Evolutionary conservation across 2,329 filamentous ascomycete genomes (phyloP).

Genomic region (Cladobotryum mycophilum): DNA sequence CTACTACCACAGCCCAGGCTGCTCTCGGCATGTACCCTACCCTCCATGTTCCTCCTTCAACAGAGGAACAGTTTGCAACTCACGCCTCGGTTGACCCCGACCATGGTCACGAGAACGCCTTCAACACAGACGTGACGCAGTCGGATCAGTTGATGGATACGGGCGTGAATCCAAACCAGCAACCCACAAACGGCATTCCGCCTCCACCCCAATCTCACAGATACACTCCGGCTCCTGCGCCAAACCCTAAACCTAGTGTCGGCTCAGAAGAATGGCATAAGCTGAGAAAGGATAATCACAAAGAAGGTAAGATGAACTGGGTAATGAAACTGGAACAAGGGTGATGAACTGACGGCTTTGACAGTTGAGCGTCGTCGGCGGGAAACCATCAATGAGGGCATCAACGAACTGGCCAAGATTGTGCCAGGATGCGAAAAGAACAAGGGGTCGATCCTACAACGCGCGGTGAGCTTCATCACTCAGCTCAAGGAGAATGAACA

Average conservation of each 20-base stretch:
- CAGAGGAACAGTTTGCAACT: conserved; percentile 55
- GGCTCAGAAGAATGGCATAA: conserved; percentile 98
- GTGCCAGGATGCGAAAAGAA: conserved; percentile 98
- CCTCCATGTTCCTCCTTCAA: conserved; percentile 50
- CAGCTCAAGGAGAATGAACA: conserved; percentile 92
- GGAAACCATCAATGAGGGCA: conserved; percentile 98
- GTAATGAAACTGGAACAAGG: no score
- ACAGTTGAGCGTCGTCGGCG: conserved; percentile 90
- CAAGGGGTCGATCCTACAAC: conserved; percentile 92
- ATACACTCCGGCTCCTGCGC: conserved; percentile 35
- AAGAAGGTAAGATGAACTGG: conserved; percentile 65
- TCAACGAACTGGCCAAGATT: conserved; percentile 96
- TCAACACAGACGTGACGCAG: conserved; percentile 27
- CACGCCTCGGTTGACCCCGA: conserved; percentile 35
- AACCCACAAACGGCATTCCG: conserved; percentile 36
- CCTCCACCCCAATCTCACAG: conserved; percentile 17
- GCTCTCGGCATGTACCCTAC: conserved; percentile 56
- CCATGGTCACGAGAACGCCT: conserved; percentile 11
- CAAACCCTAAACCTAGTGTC: conserved; percentile 71
- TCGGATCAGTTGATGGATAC: conserved; percentile 26
- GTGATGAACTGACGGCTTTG: neutral
- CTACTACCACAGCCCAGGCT: conserved; percentile 54
- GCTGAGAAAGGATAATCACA: conserved; percentile 94
- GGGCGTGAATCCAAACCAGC: conserved; percentile 24
- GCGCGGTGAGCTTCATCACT: conserved; percentile 88